Evolutionary conservation across 768 basidiomycete genomes (phyloP), one percentile per base, ranked within the genome.

Genomic region (Boletus vermiculosoides): DNA sequence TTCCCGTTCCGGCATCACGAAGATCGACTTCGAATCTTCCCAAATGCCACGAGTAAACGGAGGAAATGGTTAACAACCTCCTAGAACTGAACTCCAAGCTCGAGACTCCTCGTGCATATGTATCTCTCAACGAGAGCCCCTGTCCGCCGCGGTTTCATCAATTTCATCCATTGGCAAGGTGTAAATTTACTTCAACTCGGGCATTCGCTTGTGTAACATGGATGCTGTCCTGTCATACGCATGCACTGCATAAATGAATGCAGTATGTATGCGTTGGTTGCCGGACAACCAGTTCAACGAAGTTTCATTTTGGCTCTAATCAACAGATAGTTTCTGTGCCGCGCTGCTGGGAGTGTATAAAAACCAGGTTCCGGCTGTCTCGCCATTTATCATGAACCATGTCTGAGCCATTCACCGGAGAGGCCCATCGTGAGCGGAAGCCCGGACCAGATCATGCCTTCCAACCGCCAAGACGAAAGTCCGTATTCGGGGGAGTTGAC

Each of bases 31-130:
- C 28, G 28, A 13, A 30, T n/a, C 13, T 18, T 12, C 28, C 28
- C 8, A 9, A 31, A 25, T 18, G 9, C 41, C 6, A 22, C 63
- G 85, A 92, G 59, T 89, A 90, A 52, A 96, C 94, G 1, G 92
- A 94, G 69, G 93, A 96, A 63, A 95, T 96, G 86, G 90, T 98
- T 61, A 86, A 87, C 62, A 95, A 94, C 66, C 81, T 98, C 37
- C 78, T 92, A 22, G 88, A 90, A 50, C 96, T 98, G 92, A 86
- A 88, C 61, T 78, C 85, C 30, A 88, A 89, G 15, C 15, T 36
- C 16, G 8, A 37, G 6, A 68, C 83, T 98, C 11, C 16, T 20
- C 4, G 9, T 20, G 10, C n/a, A 20, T 22, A 23, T 16, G 7
- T n/a, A n/a, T n/a, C n/a, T 13, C 22, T 42, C 7, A 12, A 9